Evolutionary conservation across 2,329 filamentous ascomycete genomes (phyloP).

Genomic region (Phialocephala sp.): DNA sequence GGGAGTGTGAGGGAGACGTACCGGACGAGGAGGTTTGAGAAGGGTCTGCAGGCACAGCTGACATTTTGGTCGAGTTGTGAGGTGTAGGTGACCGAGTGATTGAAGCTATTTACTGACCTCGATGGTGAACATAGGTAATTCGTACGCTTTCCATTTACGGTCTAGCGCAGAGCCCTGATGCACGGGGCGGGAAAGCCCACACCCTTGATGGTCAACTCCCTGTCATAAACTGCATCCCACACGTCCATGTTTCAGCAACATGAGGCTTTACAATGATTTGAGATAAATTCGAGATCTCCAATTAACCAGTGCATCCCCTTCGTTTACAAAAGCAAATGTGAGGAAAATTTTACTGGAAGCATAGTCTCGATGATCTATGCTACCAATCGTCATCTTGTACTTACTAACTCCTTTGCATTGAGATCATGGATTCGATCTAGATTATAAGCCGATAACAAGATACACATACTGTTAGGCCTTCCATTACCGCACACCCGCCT

Average conservation of each 20-base stretch:
- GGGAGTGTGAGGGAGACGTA: conserved; percentile 29
- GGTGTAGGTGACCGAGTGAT: neutral
- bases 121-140: conserved; percentile 2
- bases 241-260: neutral
- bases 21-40: conserved; percentile 40
- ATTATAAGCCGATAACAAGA: neutral
- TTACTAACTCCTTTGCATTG: neutral
- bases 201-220: neutral
- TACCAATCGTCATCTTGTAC: neutral
- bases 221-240: conserved; percentile 6
- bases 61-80: conserved; percentile 37
- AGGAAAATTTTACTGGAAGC: neutral
- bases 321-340: neutral
- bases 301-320: neutral
- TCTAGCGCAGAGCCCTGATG: neutral
- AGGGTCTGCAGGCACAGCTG: conserved; percentile 41
- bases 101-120: conserved; percentile 2
- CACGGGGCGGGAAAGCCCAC: neutral
- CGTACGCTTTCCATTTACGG: neutral
- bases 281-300: neutral
- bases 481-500: neutral
- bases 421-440: neutral
- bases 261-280: neutral
- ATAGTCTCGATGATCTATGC: conserved; percentile 3
- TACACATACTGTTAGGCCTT: neutral